Conservation (phyloP, 2,329 filamentous ascomycete species). For the Leptographium procerum region DNA sequence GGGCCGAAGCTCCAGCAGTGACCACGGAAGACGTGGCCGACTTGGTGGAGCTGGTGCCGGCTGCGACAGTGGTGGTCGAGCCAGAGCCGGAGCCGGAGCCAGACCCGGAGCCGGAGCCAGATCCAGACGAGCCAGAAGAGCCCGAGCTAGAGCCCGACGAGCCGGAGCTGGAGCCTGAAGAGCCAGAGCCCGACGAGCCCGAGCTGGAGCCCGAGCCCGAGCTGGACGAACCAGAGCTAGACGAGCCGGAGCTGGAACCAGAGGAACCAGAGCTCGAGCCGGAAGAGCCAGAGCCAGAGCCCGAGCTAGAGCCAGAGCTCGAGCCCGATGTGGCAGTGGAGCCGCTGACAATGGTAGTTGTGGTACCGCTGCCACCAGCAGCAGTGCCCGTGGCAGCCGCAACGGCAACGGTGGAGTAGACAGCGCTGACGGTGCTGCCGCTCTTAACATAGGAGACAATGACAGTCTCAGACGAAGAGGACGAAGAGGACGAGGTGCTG, state of each 20-base stretch:
- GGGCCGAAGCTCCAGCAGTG: neutral
- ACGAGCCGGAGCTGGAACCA: neutral
- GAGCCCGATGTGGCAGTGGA: neutral
- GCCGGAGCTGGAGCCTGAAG: neutral
- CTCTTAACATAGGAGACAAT: neutral
- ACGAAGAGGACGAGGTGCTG: neutral
- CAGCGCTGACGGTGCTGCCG: neutral
- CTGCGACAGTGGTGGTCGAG: neutral
- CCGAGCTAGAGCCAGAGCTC: neutral
- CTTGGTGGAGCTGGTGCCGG: neutral
- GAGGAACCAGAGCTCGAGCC: neutral
- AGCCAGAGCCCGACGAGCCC: neutral
- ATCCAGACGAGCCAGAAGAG: neutral
- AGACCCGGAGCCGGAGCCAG: neutral
- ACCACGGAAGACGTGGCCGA: neutral
- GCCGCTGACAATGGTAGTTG: no score
- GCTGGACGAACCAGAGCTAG: neutral
- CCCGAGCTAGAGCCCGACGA: neutral
- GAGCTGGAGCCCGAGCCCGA: neutral
- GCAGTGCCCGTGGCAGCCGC: neutral
- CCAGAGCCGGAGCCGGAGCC: neutral
- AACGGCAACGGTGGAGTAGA: neutral
- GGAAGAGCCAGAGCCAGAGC: neutral
- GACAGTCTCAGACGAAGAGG: neutral
- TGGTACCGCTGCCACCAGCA: no score